Evolutionary conservation across 2,329 filamentous ascomycete genomes (phyloP).

Genomic region (Chrysoporthe puriensis): DNA sequence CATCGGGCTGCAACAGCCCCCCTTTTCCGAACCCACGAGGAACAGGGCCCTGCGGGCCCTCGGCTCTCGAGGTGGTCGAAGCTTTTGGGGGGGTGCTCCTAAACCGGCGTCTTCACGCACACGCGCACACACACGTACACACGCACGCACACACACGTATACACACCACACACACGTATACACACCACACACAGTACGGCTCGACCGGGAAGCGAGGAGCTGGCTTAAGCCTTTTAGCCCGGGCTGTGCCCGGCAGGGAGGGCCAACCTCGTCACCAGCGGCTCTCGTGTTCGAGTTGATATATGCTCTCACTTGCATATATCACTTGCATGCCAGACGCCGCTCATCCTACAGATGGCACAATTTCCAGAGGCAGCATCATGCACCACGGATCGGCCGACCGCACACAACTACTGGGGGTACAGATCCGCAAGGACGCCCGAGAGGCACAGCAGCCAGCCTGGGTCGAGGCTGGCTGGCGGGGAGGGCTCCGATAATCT

Average conservation of each 20-base stretch:
- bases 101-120: too few species aligned
- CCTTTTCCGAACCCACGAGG: neutral
- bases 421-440: neutral
- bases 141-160: too few species aligned
- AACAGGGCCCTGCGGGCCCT: neutral
- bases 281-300: neutral
- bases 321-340: conserved; percentile 10
- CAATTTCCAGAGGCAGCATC: conserved; percentile 6
- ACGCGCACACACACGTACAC: too few species aligned
- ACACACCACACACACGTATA: too few species aligned
- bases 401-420: neutral
- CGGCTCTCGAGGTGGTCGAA: neutral
- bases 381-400: conserved; percentile 13
- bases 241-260: conserved; percentile 10
- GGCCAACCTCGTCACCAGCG: conserved; percentile 10
- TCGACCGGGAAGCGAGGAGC: neutral
- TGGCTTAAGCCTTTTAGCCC: neutral
- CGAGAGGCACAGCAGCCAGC: neutral
- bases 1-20: neutral
- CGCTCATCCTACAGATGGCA: neutral
- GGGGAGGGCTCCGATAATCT: neutral
- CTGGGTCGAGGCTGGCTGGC: neutral
- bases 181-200: conserved; percentile 10
- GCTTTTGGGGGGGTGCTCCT: neutral
- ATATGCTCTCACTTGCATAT: conserved; percentile 19